Evolutionary conservation across 83 land plant species (phyloP).

Genomic region (Larix sibirica): DNA sequence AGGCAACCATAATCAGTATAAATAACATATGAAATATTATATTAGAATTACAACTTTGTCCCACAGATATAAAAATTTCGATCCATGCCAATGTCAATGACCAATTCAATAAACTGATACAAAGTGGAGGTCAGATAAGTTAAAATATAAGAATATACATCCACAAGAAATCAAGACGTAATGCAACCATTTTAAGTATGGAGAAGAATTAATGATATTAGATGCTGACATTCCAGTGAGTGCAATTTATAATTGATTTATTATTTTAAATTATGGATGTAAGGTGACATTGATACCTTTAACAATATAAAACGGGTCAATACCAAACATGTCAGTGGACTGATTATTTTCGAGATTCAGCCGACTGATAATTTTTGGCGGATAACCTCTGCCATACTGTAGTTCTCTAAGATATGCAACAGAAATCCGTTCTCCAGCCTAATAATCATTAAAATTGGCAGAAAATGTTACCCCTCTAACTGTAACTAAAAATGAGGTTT

Average conservation of each 20-base stretch:
- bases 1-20: background rate
- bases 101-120: background rate
- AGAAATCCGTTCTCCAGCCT: background rate
- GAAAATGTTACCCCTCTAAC: background rate
- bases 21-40: background rate
- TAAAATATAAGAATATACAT: background rate
- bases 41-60: background rate
- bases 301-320: slow-evolving; percentile 81
- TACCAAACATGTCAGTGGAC: slow-evolving; percentile 60
- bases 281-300: slow-evolving; percentile 48
- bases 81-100: background rate
- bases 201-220: no score
- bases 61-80: background rate
- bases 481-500: background rate
- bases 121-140: background rate
- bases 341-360: slow-evolving; percentile 5
- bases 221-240: background rate
- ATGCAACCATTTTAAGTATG: no score
- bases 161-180: background rate
- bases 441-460: background rate
- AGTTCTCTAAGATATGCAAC: slow-evolving; percentile 15
- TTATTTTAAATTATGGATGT: no score
- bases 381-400: slow-evolving; percentile 48
- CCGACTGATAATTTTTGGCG: background rate
- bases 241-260: background rate